Evolutionary conservation across 805 yeast species (phyloP), one percentile per base, ranked within the genome.

Genomic region (Scheffersomyces lignosus): DNA sequence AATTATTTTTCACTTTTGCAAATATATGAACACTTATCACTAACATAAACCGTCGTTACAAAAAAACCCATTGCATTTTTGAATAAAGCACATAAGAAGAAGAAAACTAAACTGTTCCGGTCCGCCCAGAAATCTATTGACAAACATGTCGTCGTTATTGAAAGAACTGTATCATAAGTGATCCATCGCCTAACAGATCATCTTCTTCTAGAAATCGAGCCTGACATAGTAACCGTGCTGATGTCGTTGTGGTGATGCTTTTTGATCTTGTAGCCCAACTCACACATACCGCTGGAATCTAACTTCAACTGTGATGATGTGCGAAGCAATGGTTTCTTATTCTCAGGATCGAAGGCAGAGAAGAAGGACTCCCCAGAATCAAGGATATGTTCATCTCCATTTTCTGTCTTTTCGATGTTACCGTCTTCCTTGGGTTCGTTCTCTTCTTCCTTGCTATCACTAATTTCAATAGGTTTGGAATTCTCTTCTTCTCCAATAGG

Each of bases 161-260:
- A n/a, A n/a, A n/a, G n/a, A n/a, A n/a, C n/a, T n/a, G n/a, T n/a
- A n/a, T n/a, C n/a, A n/a, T n/a, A n/a, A n/a, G n/a, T n/a, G n/a
- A n/a, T n/a, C n/a, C n/a, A n/a, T n/a, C n/a, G n/a, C n/a, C n/a
- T n/a, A 20, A 20, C 7, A 15, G 2, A 15, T 24, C 15, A 35
- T 27, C 46, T 35, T 36, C 46, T 52, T 43, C 52, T 45, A 29
- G 58, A 38, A 12, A 53, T 36, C 5, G 52, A 36, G 2, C 70
- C 67, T 5, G 59, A 50, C 22, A 60, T 50, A 1, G 58, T 56
- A 9, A 55, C 61, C 31, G 58, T 58, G 43, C 68, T 61, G 4
- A 66, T 51, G 15, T 65, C 73, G 32, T 58, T 44, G 41, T 70
- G 75, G 45, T 66, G 70, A 40, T 70, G 75, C 48, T 60, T 68